Evolutionary conservation across 139 green algal genomes (phyloP).

Genomic region (Tetraselmis chui): DNA sequence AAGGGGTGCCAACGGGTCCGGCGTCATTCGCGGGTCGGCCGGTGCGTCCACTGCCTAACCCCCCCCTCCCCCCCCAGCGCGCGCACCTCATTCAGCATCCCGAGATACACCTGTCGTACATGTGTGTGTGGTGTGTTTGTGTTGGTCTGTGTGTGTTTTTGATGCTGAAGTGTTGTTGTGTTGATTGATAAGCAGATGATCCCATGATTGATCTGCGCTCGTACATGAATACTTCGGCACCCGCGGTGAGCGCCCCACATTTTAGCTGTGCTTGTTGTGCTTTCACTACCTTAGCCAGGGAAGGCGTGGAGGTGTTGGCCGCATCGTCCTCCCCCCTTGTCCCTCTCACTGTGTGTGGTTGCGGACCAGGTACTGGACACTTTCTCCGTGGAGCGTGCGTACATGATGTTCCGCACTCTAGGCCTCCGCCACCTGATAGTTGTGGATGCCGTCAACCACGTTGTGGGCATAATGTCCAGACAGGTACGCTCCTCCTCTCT

Average conservation of each 20-base stretch:
- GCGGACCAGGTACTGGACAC: conserved; percentile 40
- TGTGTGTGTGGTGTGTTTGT: too few relatives aligned
- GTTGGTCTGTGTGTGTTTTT: too few relatives aligned
- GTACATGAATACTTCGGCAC: conserved; percentile 70
- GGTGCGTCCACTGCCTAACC: neutral
- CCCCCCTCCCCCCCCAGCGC: neutral
- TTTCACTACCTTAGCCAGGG: too few relatives aligned
- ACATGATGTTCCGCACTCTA: conserved; percentile 77
- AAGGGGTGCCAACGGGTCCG: neutral
- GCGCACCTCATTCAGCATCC: too few relatives aligned
- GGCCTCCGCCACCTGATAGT: conserved; percentile 72
- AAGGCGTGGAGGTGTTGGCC: too few relatives aligned
- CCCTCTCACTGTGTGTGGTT: neutral
- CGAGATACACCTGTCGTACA: too few relatives aligned
- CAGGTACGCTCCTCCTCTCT: neutral
- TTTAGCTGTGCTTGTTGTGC: neutral
- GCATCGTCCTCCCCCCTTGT: neutral
- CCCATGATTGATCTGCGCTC: conserved; percentile 60
- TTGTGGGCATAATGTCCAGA: conserved; percentile 66
- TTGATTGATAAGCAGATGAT: too few relatives aligned
- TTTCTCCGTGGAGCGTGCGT: conserved; percentile 73
- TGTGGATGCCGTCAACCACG: conserved; percentile 62
- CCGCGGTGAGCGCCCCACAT: conserved; percentile 31
- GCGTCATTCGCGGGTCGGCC: neutral
- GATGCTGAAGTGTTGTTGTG: too few relatives aligned